Conservation (phyloP, 2,329 filamentous ascomycete species). For the Aspergillus sp. region DNA sequence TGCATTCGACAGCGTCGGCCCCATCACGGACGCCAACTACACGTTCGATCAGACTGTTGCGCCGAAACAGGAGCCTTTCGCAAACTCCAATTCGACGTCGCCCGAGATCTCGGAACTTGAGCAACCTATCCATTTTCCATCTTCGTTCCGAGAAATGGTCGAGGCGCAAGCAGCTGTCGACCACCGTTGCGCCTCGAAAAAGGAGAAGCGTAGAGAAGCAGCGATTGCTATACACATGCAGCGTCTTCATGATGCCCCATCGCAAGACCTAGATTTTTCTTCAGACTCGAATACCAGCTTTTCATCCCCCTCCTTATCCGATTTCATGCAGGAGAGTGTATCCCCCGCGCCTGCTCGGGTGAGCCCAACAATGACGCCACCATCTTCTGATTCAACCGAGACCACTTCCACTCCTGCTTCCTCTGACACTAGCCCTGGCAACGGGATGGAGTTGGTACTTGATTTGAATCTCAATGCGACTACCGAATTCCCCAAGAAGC, state of each 20-base stretch:
- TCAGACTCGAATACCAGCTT: slow-evolving; percentile 26
- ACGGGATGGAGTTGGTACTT: slow-evolving; percentile 34
- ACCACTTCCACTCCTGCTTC: slow-evolving; percentile 9
- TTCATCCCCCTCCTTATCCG: slow-evolving; percentile 28
- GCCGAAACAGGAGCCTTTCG: neutral
- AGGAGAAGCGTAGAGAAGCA: slow-evolving; percentile 39
- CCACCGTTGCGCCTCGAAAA: slow-evolving; percentile 26
- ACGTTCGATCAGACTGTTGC: slow-evolving; percentile 11
- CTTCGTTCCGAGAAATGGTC: slow-evolving; percentile 26
- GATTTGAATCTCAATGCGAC: slow-evolving; percentile 41
- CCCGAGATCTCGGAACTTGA: neutral
- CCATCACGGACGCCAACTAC: neutral
- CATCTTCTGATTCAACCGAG: slow-evolving; percentile 9
- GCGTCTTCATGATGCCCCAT: slow-evolving; percentile 27
- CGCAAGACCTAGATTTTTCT: slow-evolving; percentile 20
- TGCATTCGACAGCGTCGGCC: slow-evolving; percentile 13
- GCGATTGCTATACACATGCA: slow-evolving; percentile 39
- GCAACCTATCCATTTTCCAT: neutral
- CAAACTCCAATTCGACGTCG: no score
- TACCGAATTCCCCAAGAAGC: slow-evolving; percentile 37
- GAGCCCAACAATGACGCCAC: slow-evolving; percentile 15
- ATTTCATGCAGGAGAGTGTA: slow-evolving; percentile 20
- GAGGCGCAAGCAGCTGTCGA: slow-evolving; percentile 35
- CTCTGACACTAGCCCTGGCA: slow-evolving; percentile 10
- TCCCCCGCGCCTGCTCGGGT: slow-evolving; percentile 18